Evolutionary conservation across 2,329 filamentous ascomycete genomes (phyloP).

Genomic region (Erysiphe pulchra): DNA sequence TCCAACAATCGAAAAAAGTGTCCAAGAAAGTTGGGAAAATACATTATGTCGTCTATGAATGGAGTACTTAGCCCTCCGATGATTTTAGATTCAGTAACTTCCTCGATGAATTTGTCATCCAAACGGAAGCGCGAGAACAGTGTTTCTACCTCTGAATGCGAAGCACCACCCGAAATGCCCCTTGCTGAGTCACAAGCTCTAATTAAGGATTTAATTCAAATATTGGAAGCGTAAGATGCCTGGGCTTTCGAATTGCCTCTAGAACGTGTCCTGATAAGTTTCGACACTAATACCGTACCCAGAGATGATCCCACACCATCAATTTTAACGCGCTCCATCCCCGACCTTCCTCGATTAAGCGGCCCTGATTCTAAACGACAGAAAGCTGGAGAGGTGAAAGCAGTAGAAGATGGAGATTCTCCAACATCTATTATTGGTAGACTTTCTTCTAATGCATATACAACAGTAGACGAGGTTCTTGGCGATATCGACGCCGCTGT

Average conservation of each 20-base stretch:
- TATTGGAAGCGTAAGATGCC: constrained; percentile 19
- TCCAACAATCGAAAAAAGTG: neutral
- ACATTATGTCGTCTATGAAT: constrained; percentile 15
- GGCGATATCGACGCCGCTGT: constrained; percentile 26
- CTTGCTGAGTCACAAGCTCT: constrained; percentile 14
- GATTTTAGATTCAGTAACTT: constrained; percentile 8
- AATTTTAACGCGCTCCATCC: constrained; percentile 27
- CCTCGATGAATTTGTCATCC: constrained; percentile 15
- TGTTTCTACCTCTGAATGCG: constrained; percentile 11
- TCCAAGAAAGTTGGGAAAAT: neutral
- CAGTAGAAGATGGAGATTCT: constrained; percentile 18
- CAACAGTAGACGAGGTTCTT: constrained; percentile 38
- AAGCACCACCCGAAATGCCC: constrained; percentile 3
- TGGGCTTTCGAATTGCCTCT: neutral
- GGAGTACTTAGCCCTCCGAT: constrained; percentile 17
- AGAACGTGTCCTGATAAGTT: constrained; percentile 1
- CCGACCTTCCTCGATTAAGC: constrained; percentile 17
- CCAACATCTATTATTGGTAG: constrained; percentile 17
- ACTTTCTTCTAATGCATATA: constrained; percentile 22
- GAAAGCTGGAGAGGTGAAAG: constrained; percentile 29
- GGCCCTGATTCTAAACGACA: constrained; percentile 34
- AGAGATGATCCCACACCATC: constrained; percentile 29
- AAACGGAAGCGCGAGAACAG: constrained; percentile 34
- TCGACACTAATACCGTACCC: neutral
- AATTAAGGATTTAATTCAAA: constrained; percentile 18